Base-by-base conservation (phyloP, 2,329 filamentous ascomycete genomes). In the Fusarium annulatum region DNA sequence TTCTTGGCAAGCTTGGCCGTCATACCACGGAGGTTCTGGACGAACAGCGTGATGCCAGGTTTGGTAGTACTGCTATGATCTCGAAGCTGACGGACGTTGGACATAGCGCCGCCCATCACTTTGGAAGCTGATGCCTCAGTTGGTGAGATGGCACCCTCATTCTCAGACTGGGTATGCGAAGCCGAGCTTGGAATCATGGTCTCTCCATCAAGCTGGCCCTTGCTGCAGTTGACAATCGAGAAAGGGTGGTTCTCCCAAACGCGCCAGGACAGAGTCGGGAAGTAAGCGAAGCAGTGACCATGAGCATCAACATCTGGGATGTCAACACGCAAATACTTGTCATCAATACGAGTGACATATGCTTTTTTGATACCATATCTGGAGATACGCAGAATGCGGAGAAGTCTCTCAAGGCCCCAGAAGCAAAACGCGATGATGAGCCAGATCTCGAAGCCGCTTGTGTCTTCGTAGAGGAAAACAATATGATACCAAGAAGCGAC, bases 401-500 rank as follows among this genome's bases (percentile, higher is more conserved):
- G 41, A 0, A 80, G 6, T 18, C 79, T 68, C 42, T 82, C 80
- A 30, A 78, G 77, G 2, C 65, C 76, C 80, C 80, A 81, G 8
- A 82, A 2, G 67, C 74, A 18, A 79, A 76, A 9, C 9, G 79
- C 64, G 16, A 79, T 69, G 21, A 76, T 77, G 8, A 82, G 51
- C 76, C 78, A 82, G 21, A 77, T 73, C 41, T 82, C 85, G 59
- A 87, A 85, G 2, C 86, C 86, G 77, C 83, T 85, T 9, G 80
- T 74, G 41, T 80, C 77, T 2, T 73, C 57, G 67, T 83, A 86
- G 0, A 79, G 73, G 14, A 78, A 62, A 9, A 77, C 66, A 52
- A 86, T 81, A 60, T 88, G 86, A 46, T 83, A 84, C 78, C 81
- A 87, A 41, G 80, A 81, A 5, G 82, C 85, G 3, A 84, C 81